Conservation (phyloP, 73 alveolate species). For the Urostyla sp. region DNA sequence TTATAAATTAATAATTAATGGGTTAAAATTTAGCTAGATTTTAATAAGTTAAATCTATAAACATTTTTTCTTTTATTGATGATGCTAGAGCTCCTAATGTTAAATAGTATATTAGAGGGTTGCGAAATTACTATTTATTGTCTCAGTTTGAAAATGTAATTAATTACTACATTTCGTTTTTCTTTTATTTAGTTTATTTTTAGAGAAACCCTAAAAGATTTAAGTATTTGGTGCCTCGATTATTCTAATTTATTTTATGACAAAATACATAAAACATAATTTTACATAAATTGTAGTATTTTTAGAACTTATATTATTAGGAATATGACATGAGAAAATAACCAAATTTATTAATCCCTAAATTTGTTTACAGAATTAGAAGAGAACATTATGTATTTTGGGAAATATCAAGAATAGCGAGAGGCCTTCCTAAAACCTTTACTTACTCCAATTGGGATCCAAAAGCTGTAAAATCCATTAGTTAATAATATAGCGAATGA, state of each 20-base stretch:
- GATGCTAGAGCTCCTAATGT: constrained; percentile 58
- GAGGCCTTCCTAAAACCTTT: constrained; percentile 80
- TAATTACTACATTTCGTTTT: neutral
- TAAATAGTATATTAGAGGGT: constrained; percentile 42
- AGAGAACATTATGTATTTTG: constrained; percentile 84
- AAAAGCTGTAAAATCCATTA: constrained; percentile 50
- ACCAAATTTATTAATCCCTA: constrained; percentile 78
- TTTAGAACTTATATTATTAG: neutral
- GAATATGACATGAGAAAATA: constrained; percentile 79
- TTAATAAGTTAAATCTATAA: too few relatives aligned
- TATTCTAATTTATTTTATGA: neutral
- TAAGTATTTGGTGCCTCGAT: constrained; percentile 27
- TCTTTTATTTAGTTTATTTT: neutral
- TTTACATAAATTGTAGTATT: neutral
- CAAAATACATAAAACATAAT: constrained; percentile 14
- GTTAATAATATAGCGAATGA: constrained; percentile 68
- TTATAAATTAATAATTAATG: too few relatives aligned
- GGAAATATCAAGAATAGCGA: constrained; percentile 81
- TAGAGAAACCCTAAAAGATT: constrained; percentile 47
- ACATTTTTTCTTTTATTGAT: constrained; percentile 44
- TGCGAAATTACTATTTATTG: constrained; percentile 30
- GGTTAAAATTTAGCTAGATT: too few relatives aligned
- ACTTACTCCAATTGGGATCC: constrained; percentile 83
- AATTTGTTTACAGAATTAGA: constrained; percentile 72
- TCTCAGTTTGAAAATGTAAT: neutral